These are phyloP conservation scores for Scleroderma citrinum DNA, from an alignment of 768 basidiomycete genomes.

Conservation along the genomic window DNA sequence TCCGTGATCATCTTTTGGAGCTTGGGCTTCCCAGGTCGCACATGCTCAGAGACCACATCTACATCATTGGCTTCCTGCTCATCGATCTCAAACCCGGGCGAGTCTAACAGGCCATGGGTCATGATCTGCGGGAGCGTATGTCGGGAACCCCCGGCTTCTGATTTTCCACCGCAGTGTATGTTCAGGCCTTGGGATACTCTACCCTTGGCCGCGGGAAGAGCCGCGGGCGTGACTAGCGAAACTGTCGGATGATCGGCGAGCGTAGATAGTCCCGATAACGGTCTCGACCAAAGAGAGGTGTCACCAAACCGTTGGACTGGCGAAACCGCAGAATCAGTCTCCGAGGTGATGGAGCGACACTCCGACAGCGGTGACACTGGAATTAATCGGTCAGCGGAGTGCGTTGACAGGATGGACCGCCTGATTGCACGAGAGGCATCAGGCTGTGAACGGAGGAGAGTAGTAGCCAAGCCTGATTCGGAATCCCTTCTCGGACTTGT, in stretches of 20 bases:
- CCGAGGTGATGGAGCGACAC: constrained; percentile 9
- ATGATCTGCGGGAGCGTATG: background rate
- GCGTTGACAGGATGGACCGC: constrained; percentile 4
- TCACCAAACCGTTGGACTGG: constrained; percentile 8
- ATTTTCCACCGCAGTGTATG: constrained; percentile 2
- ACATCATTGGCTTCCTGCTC: constrained; percentile 56
- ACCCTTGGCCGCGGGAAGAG: background rate
- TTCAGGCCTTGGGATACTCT: background rate
- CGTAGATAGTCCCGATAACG: background rate
- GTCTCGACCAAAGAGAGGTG: constrained; percentile 1
- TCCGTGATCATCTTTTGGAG: constrained; percentile 56
- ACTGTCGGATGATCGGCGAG: constrained; percentile 5
- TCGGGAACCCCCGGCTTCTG: constrained; percentile 3
- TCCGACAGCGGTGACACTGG: constrained; percentile 17
- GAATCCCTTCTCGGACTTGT: constrained; percentile 6
- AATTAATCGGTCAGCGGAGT: constrained; percentile 18
- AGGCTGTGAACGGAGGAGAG: background rate
- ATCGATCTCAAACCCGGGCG: constrained; percentile 42
- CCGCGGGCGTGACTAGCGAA: background rate
- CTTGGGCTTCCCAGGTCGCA: constrained; percentile 61
- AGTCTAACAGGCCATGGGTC: constrained; percentile 1
- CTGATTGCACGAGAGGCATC: background rate
- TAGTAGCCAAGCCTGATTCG: constrained; percentile 4
- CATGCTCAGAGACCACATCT: constrained; percentile 53
- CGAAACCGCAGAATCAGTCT: constrained; percentile 8